Evolutionary conservation across 352 stramenopile genomes (phyloP).

Genomic region (Globisporangium canariense): DNA sequence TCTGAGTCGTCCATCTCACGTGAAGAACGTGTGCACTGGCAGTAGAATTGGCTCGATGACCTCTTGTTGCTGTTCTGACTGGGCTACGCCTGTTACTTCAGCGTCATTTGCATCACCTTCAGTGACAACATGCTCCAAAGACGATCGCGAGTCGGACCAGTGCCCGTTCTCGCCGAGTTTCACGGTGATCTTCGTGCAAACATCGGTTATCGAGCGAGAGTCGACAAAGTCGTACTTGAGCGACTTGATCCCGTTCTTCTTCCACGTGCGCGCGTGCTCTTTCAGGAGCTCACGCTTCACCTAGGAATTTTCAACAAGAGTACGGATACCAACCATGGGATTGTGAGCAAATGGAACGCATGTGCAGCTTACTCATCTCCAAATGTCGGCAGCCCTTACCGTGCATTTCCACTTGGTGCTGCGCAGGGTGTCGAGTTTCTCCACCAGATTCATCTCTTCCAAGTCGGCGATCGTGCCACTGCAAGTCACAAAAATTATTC

Average conservation of each 20-base stretch:
- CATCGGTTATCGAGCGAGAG: slow-evolving; percentile 29
- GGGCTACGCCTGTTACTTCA: neutral
- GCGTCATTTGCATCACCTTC: neutral
- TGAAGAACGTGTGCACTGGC: slow-evolving; percentile 2
- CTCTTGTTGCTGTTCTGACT: neutral
- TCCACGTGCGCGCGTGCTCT: slow-evolving; percentile 51
- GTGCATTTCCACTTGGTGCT: slow-evolving; percentile 51
- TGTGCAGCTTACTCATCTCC: neutral
- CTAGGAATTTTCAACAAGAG: slow-evolving; percentile 1
- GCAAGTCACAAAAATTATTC: slow-evolving; percentile 7
- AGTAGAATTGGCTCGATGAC: neutral
- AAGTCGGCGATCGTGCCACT: slow-evolving; percentile 49
- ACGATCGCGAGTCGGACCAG: slow-evolving; percentile 56
- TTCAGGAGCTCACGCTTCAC: slow-evolving; percentile 52
- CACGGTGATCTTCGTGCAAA: slow-evolving; percentile 51
- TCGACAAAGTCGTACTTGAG: slow-evolving; percentile 44
- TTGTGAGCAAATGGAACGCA: neutral
- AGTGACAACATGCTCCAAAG: slow-evolving; percentile 21
- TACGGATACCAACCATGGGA: neutral
- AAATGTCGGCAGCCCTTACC: slow-evolving; percentile 3
- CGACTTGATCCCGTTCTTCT: slow-evolving; percentile 45
- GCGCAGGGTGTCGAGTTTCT: slow-evolving; percentile 39
- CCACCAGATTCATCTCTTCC: slow-evolving; percentile 36
- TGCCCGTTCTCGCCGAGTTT: slow-evolving; percentile 39
- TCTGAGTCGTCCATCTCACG: neutral